A percentile compares a stretch with the other conserved stretches of the same genome.
These are phyloP conservation scores for Leccinum boreale DNA, from an alignment of 768 basidiomycete species.

Conservation along the genomic window DNA sequence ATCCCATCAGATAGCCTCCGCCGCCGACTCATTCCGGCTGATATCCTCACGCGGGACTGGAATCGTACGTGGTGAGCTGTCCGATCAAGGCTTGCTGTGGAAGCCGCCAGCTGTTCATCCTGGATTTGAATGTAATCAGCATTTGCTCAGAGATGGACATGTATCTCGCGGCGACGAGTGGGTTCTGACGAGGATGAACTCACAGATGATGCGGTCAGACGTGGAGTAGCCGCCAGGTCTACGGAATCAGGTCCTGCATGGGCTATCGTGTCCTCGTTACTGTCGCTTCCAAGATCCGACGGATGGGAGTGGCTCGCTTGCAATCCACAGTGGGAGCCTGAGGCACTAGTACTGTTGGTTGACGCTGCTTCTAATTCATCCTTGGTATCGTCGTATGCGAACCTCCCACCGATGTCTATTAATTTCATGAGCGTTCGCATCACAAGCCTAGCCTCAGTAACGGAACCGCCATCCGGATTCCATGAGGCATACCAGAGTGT, in stretches of 20 bases:
- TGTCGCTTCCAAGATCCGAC: conserved; percentile 14
- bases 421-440: conserved; percentile 7
- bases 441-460: neutral
- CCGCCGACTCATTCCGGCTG: conserved; percentile 59
- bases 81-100: conserved; percentile 6
- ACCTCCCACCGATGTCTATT: conserved; percentile 2
- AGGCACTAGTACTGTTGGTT: neutral
- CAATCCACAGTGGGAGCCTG: neutral
- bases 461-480: neutral
- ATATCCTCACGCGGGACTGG: conserved; percentile 73
- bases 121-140: conserved; percentile 8
- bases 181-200: neutral
- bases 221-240: neutral
- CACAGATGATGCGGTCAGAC: neutral
- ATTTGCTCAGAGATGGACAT: neutral
- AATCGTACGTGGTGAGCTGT: conserved; percentile 51
- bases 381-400: conserved; percentile 14
- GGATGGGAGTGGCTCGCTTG: conserved; percentile 1
- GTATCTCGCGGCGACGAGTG: neutral
- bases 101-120: conserved; percentile 7
- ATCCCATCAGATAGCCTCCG: conserved; percentile 31
- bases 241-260: neutral
- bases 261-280: conserved; percentile 2
- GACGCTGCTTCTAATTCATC: neutral
- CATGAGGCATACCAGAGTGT: conserved; percentile 10